phyloP scores from a whole-genome alignment of 805 yeast genomes.

The Monosporozyma solicola region DNA sequence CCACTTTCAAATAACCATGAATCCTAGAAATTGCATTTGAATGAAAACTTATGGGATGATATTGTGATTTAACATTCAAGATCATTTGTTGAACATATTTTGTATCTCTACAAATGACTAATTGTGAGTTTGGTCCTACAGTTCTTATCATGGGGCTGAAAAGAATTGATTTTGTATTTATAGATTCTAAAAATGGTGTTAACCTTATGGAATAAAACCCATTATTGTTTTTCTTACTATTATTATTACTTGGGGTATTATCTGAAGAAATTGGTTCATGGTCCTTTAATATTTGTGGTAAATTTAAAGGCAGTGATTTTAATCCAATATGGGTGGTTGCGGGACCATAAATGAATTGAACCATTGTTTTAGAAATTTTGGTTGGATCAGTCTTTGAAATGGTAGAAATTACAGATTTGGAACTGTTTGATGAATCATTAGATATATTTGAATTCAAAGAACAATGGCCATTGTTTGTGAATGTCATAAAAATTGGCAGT shows the following conservation, averaged over 20 bases:
- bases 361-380: not conserved
- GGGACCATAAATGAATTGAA: conserved; percentile 2
- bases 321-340: not conserved
- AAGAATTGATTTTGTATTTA: conserved; percentile 65
- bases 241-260: no score
- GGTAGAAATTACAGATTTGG: not conserved
- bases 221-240: not conserved
- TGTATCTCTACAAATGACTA: conserved; percentile 77
- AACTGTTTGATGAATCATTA: not conserved
- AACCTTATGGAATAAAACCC: conserved; percentile 44
- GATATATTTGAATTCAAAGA: not conserved
- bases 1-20: conserved; percentile 79
- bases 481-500: conserved; percentile 2
- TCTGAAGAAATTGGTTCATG: not conserved
- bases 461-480: conserved; percentile 1
- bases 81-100: conserved; percentile 66
- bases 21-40: conserved; percentile 88
- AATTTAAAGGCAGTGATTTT: conserved; percentile 13
- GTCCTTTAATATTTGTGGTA: conserved; percentile 5
- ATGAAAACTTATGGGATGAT: conserved; percentile 75
- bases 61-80: conserved; percentile 58
- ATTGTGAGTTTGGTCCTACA: conserved; percentile 49
- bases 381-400: not conserved
- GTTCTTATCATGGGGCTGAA: conserved; percentile 80
- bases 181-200: conserved; percentile 77